Evolutionary conservation across 148 eudicot species (phyloP).

Genomic region (Rhododendron mucronatum): DNA sequence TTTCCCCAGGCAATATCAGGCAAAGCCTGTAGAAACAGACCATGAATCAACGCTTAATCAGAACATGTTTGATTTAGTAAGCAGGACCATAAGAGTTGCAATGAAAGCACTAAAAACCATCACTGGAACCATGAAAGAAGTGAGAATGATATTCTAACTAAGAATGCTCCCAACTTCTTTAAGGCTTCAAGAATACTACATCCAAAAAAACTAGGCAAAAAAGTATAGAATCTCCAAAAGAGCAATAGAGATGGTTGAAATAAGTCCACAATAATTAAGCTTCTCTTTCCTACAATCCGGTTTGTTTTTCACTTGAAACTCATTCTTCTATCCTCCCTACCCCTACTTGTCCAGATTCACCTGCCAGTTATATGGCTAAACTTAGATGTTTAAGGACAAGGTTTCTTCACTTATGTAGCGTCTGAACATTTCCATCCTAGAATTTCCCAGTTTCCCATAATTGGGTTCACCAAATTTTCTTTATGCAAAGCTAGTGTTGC

Average conservation of each 20-base stretch:
- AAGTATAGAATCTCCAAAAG: not conserved
- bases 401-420: not conserved
- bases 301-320: not conserved
- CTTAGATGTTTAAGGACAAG: not conserved
- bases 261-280: not conserved
- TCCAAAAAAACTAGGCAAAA: not conserved
- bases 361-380: not conserved
- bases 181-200: not conserved
- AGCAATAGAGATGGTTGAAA: not conserved
- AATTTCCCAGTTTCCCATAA: not conserved
- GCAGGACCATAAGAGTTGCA: not conserved
- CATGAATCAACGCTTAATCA: not conserved
- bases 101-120: not conserved
- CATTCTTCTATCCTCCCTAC: not conserved
- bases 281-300: not conserved
- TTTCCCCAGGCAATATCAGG: slow-evolving; percentile 65
- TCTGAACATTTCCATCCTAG: not conserved
- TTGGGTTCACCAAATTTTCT: not conserved
- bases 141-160: not conserved
- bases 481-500: not conserved
- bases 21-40: slow-evolving; percentile 36
- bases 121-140: not conserved
- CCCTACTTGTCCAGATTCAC: not conserved
- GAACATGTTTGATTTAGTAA: not conserved
- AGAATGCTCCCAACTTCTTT: not conserved